phyloP scores from a whole-genome alignment of 2,329 filamentous ascomycete species.

The Diaporthe capsici region DNA sequence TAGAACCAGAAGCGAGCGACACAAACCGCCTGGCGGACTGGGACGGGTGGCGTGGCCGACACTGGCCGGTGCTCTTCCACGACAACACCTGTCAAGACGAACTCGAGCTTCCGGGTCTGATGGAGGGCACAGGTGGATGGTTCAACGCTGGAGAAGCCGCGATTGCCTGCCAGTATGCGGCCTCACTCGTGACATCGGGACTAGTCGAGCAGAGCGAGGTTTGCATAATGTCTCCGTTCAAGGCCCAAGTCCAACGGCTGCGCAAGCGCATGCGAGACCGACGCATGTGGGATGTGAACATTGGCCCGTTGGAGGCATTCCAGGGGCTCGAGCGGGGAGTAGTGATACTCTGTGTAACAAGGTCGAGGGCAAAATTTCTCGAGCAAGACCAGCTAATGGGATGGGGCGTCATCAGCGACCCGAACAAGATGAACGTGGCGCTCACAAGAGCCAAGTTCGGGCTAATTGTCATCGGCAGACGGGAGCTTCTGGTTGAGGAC shows the following conservation, averaged over 20 bases:
- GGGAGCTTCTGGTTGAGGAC: conserved; percentile 42
- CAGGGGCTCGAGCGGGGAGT: conserved; percentile 45
- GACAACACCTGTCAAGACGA: conserved; percentile 44
- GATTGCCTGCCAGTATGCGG: conserved; percentile 43
- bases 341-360: conserved; percentile 46
- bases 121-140: conserved; percentile 43
- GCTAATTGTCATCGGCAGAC: conserved; percentile 43
- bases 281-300: conserved; percentile 43
- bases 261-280: conserved; percentile 37
- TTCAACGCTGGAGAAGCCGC: conserved; percentile 43
- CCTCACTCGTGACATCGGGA: conserved; percentile 28
- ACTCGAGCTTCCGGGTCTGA: conserved; percentile 40
- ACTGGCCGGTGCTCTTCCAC: conserved; percentile 45
- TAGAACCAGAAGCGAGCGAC: conserved; percentile 41
- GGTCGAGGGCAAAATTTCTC: conserved; percentile 43
- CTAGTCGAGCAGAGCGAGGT: conserved; percentile 42
- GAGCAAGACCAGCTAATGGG: conserved; percentile 42
- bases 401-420: conserved; percentile 44
- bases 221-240: conserved; percentile 46
- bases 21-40: conserved; percentile 39
- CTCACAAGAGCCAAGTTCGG: conserved; percentile 46
- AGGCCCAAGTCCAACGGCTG: conserved; percentile 44
- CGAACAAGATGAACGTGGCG: conserved; percentile 46
- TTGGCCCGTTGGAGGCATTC: conserved; percentile 46
- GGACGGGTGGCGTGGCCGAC: conserved; percentile 41